phyloP scores from a whole-genome alignment of 192 early-diverging fungal genomes.

The Coemansia umbellata region DNA sequence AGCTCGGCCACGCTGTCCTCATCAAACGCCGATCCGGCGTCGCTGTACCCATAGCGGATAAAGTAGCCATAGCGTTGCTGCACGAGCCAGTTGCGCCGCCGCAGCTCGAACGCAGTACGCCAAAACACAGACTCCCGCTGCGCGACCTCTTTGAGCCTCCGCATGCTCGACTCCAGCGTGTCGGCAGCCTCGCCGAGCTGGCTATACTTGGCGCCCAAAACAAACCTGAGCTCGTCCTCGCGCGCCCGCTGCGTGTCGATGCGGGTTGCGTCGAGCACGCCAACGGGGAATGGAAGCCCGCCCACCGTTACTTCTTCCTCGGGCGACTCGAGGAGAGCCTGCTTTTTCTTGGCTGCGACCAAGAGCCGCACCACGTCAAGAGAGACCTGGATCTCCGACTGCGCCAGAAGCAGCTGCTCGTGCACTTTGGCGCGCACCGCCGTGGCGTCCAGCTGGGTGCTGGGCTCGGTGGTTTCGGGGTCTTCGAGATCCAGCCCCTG shows the following conservation, averaged over 20 bases:
- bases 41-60: conserved; percentile 27
- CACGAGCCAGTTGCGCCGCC: conserved; percentile 33
- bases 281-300: conserved; percentile 28
- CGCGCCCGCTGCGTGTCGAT: conserved; percentile 15
- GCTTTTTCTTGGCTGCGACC: conserved; percentile 29
- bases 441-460: conserved; percentile 26
- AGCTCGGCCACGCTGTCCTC: conserved; percentile 40
- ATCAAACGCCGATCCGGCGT: conserved; percentile 22
- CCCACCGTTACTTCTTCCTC: conserved; percentile 35
- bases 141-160: conserved; percentile 11
- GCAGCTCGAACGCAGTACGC: conserved; percentile 38
- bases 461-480: neutral
- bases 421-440: conserved; percentile 32
- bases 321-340: neutral
- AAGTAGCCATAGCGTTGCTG: conserved; percentile 43
- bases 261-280: conserved; percentile 23
- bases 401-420: conserved; percentile 32
- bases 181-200: conserved; percentile 37
- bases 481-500: conserved; percentile 14
- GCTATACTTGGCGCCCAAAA: conserved; percentile 45
- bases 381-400: conserved; percentile 45
- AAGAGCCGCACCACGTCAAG: conserved; percentile 44
- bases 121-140: conserved; percentile 31
- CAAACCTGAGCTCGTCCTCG: conserved; percentile 28
- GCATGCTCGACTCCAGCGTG: conserved; percentile 15